These are phyloP conservation scores for Recurvomyces mirabilis DNA, from an alignment of 495 filamentous ascomycete species.

Conservation along the genomic window DNA sequence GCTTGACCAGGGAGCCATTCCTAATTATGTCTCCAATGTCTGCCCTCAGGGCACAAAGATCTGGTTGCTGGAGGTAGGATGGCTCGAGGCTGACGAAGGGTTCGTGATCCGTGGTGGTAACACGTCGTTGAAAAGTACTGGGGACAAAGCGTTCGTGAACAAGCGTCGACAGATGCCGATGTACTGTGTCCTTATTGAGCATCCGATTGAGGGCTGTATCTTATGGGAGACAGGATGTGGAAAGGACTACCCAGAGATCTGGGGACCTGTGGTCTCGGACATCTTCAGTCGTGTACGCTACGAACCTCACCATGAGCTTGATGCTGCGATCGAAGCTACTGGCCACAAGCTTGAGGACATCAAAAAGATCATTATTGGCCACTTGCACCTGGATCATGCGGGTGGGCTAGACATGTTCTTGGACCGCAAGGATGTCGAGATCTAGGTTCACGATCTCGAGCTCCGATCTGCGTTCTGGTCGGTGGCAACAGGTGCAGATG, in stretches of 20 bases:
- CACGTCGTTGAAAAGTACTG: slow-evolving; percentile 8
- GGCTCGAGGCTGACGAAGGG: slow-evolving; percentile 22
- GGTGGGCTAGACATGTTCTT: slow-evolving; percentile 30
- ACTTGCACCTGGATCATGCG: slow-evolving; percentile 45
- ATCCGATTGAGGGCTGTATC: slow-evolving; percentile 40
- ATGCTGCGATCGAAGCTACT: slow-evolving; percentile 36
- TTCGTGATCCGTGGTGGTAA: slow-evolving; percentile 22
- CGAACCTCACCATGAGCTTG: slow-evolving; percentile 33
- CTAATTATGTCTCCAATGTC: slow-evolving; percentile 20
- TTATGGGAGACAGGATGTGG: slow-evolving; percentile 43
- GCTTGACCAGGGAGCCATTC: slow-evolving; percentile 17
- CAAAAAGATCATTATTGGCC: slow-evolving; percentile 43
- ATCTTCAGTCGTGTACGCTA: slow-evolving; percentile 39
- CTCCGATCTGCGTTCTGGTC: slow-evolving; percentile 40
- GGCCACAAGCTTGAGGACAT: slow-evolving; percentile 42
- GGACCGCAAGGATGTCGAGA: slow-evolving; percentile 36
- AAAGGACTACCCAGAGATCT: slow-evolving; percentile 34
- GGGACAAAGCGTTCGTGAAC: slow-evolving; percentile 18
- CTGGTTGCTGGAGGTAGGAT: slow-evolving; percentile 20
- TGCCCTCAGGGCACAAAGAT: slow-evolving; percentile 22
- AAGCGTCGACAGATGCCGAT: slow-evolving; percentile 19
- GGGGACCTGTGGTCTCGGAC: slow-evolving; percentile 30
- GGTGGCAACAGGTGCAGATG: slow-evolving; percentile 35
- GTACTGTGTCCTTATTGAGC: slow-evolving; percentile 37
- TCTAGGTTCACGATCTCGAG: slow-evolving; percentile 44